Evolutionary conservation across 768 basidiomycete species (phyloP).

Genomic region (Boletus patriciae): DNA sequence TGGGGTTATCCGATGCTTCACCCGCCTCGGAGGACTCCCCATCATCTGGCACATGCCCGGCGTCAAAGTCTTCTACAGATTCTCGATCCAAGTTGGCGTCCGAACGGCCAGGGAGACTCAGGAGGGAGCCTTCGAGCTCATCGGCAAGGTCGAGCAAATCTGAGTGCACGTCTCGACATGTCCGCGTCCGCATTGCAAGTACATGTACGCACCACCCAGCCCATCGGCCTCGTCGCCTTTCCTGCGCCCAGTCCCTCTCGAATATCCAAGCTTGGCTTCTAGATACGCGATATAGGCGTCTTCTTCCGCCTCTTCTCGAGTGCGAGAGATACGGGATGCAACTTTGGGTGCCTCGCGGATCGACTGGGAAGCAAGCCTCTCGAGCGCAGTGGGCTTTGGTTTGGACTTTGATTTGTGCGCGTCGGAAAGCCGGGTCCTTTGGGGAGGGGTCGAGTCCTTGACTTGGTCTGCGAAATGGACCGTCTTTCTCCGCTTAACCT

Average conservation of each 20-base stretch:
- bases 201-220: constrained; percentile 63
- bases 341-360: constrained; percentile 1
- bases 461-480: constrained; percentile 13
- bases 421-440: neutral
- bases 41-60: neutral
- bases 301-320: constrained; percentile 60
- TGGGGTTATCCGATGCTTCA: neutral
- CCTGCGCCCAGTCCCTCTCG: constrained; percentile 42
- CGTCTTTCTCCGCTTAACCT: constrained; percentile 46
- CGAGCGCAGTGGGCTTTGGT: constrained; percentile 31
- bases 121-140: constrained; percentile 15
- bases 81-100: neutral
- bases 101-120: neutral
- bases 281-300: constrained; percentile 84
- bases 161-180: constrained; percentile 22
- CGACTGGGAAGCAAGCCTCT: constrained; percentile 33
- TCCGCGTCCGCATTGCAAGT: neutral
- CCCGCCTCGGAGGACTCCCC: neutral
- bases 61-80: neutral
- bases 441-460: neutral
- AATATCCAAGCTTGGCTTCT: constrained; percentile 71
- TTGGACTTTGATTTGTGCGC: constrained; percentile 1
- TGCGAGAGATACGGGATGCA: constrained; percentile 23
- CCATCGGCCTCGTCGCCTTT: constrained; percentile 69
- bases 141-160: constrained; percentile 58